Evolutionary conservation across 2,329 filamentous ascomycete species (phyloP), one percentile per base, ranked within the genome.

Genomic region (Amauroascus verrucosus): DNA sequence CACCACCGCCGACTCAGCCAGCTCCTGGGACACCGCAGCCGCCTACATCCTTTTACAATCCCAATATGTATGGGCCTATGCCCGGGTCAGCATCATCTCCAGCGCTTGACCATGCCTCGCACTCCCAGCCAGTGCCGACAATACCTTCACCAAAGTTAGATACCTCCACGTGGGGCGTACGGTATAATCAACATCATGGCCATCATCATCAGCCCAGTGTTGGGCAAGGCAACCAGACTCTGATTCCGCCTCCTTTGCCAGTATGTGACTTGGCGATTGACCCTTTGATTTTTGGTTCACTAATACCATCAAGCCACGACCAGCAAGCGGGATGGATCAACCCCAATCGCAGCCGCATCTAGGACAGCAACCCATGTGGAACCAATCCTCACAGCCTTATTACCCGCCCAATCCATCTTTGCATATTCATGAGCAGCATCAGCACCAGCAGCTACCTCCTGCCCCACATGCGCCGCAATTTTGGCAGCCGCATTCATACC

Each of bases 111-210:
- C 30, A 48, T 11, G 51, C 38, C 11, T 32, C 54, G 9, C 60
- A 65, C 22, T 60, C 61, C 5, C 54, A 56, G 7, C 49, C 59
- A 22, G 59, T 11, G 2, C 20, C 13, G 3, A 37, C n/a, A 20
- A 18, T 28, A 16, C 33, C 50, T 20, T 52, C 41, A 3, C 50
- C 55, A 46, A 55, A 51, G 6, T 16, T 62, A 20, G 67, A 72
- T 57, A 69, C 69, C 13, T 63, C 67, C 14, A 60, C 60, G 14
- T 75, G 72, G 72, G 72, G 72, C 24, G 71, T 73, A 44, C 66
- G 67, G 51, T 74, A 70, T 56, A 72, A 71, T 54, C 55, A 57
- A 16, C 53, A 56, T 16, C 46, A 54, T 22, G 26, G 38, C 24
- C 48, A 56, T 26, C 58, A 58, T 14, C 56, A 56, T 28, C 56